These are phyloP conservation scores for Boletellus sp. DNA, from an alignment of 768 basidiomycete species.

Conservation along the genomic window DNA sequence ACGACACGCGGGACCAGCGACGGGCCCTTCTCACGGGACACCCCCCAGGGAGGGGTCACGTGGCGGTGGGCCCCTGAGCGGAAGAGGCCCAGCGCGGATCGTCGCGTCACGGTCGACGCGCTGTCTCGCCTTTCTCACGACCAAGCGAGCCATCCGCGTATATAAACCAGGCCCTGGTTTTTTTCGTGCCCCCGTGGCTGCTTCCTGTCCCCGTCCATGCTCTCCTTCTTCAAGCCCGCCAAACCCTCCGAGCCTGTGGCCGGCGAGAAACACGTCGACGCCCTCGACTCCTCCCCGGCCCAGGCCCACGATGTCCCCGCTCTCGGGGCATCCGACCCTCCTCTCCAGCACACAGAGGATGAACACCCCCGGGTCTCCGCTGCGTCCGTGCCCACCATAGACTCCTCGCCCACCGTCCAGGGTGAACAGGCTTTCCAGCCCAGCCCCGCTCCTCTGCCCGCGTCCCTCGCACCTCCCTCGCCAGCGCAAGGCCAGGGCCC, in stretches of 20 bases:
- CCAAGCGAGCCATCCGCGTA: slow-evolving; percentile 21
- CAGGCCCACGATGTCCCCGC: slow-evolving; percentile 1
- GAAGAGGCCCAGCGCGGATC: no score
- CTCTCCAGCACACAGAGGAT: background rate
- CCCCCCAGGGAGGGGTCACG: slow-evolving; percentile 13
- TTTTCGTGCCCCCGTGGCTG: slow-evolving; percentile 2
- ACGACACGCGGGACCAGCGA: no score
- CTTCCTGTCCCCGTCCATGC: slow-evolving; percentile 12
- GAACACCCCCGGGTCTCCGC: slow-evolving; percentile 12
- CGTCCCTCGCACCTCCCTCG: slow-evolving; percentile 21
- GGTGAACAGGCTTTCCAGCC: slow-evolving; percentile 6
- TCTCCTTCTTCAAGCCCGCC: slow-evolving; percentile 26
- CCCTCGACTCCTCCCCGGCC: background rate
- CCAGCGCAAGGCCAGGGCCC: slow-evolving; percentile 1
- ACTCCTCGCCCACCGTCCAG: slow-evolving; percentile 24
- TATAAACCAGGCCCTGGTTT: slow-evolving; percentile 20
- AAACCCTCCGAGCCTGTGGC: slow-evolving; percentile 4
- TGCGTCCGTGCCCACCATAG: slow-evolving; percentile 21
- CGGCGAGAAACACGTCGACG: background rate
- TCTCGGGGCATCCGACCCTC: background rate
- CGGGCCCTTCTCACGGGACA: slow-evolving; percentile 13
- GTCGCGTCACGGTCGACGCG: background rate
- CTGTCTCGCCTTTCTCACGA: slow-evolving; percentile 31
- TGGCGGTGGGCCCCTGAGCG: slow-evolving; percentile 12
- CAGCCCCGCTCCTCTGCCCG: slow-evolving; percentile 9